phyloP scores from a whole-genome alignment of 164 flowering plant species.

The Piper longum region DNA sequence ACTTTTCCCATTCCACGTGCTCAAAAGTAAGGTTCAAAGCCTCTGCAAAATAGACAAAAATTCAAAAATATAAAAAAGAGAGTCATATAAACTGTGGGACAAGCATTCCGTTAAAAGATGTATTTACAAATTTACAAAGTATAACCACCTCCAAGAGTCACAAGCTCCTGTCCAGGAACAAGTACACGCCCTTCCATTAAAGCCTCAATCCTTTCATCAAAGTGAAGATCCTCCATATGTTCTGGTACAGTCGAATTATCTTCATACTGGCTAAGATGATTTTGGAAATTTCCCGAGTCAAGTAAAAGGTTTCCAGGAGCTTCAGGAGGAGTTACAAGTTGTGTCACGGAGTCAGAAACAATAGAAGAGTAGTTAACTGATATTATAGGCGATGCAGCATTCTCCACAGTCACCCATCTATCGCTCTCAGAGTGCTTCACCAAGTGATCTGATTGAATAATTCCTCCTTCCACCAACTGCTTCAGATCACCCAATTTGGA shows the following conservation, averaged over 20 bases:
- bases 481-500: constrained; percentile 65
- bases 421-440: constrained; percentile 73
- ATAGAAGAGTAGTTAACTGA: constrained; percentile 39
- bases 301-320: constrained; percentile 81
- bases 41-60: constrained; percentile 40
- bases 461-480: constrained; percentile 59
- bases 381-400: constrained; percentile 81
- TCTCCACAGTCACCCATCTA: constrained; percentile 92
- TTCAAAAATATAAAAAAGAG: background rate
- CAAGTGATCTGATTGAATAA: constrained; percentile 74
- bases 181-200: constrained; percentile 44
- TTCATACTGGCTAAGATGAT: constrained; percentile 12
- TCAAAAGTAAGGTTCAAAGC: constrained; percentile 48
- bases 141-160: constrained; percentile 85
- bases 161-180: constrained; percentile 72
- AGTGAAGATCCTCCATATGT: constrained; percentile 36
- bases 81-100: background rate
- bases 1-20: constrained; percentile 35
- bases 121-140: background rate
- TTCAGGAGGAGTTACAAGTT: constrained; percentile 80
- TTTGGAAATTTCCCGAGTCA: constrained; percentile 43
- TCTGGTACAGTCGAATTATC: constrained; percentile 17
- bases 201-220: constrained; percentile 73
- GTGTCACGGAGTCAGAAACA: constrained; percentile 61
- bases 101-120: background rate